Conservation (phyloP, 2,329 filamentous ascomycete genomes). For the Pseudopyricularia cyperi region DNA sequence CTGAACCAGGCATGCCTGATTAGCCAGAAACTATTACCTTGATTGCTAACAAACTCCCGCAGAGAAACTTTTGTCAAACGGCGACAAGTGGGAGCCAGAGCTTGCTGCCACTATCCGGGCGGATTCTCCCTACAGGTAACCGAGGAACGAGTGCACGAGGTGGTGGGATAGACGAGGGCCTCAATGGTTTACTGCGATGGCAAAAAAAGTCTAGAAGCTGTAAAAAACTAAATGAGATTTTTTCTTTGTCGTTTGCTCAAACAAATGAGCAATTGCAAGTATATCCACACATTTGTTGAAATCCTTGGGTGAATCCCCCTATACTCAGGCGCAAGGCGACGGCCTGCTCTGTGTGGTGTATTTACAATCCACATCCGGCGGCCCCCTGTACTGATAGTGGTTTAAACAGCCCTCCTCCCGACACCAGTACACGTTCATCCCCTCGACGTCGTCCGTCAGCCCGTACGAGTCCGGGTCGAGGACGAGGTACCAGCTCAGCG, state of each 20-base stretch:
- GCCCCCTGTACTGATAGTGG: not conserved
- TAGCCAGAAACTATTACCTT: not conserved
- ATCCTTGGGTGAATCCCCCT: not conserved
- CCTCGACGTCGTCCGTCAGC: not conserved
- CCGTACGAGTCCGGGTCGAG: conserved; percentile 1
- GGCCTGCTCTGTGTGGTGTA: not conserved
- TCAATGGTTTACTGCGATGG: not conserved
- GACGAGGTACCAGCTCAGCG: not conserved
- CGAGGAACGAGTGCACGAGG: not conserved
- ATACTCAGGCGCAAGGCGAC: not conserved
- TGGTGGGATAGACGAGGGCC: not conserved
- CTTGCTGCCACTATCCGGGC: conserved; percentile 83
- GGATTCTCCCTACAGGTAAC: conserved; percentile 80
- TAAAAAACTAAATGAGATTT: not conserved
- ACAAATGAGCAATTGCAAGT: not conserved
- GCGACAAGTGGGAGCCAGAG: conserved; percentile 97
- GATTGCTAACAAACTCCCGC: conserved; percentile 11
- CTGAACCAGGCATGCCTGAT: not conserved
- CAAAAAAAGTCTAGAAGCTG: not conserved
- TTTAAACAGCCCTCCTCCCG: not conserved
- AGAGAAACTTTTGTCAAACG: conserved; percentile 79
- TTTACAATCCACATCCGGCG: not conserved
- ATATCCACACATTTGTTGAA: not conserved
- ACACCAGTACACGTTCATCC: not conserved
- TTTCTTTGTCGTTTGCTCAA: not conserved